Conservation (phyloP, 257 asterid genomes). For the Cinchona pubescens region DNA sequence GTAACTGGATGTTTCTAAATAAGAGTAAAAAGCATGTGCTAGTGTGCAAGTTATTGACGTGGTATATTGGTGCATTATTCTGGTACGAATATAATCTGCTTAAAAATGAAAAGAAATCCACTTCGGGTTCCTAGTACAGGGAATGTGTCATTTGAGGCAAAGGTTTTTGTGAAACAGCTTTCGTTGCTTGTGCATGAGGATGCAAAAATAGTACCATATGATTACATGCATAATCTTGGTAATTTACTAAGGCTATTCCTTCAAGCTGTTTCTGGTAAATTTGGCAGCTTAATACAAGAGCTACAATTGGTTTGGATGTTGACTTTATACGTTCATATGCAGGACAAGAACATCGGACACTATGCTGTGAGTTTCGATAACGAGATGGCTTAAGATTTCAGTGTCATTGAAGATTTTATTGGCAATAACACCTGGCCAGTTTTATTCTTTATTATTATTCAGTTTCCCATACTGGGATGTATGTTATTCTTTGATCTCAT, state of each 20-base stretch:
- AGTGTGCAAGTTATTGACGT: background rate
- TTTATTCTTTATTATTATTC: no score
- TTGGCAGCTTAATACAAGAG: background rate
- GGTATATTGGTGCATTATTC: background rate
- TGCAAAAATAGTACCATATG: background rate
- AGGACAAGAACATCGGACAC: slow-evolving; percentile 70
- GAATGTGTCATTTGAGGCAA: background rate
- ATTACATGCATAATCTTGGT: no score
- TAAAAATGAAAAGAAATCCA: background rate
- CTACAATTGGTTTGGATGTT: background rate
- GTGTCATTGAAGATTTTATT: slow-evolving; percentile 19
- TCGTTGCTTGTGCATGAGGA: background rate
- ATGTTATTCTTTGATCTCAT: background rate
- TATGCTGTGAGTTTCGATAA: slow-evolving; percentile 45
- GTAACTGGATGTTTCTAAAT: background rate
- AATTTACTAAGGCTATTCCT: background rate
- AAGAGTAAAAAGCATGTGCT: background rate
- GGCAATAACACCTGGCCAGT: background rate
- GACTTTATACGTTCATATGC: slow-evolving; percentile 13
- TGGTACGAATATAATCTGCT: background rate
- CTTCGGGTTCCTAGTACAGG: background rate
- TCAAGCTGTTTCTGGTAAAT: background rate
- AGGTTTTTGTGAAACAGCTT: background rate
- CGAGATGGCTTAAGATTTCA: slow-evolving; percentile 4
- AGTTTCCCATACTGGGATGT: background rate